phyloP scores from a whole-genome alignment of 768 basidiomycete species.

The Rhodotorula kratochvilovae region DNA sequence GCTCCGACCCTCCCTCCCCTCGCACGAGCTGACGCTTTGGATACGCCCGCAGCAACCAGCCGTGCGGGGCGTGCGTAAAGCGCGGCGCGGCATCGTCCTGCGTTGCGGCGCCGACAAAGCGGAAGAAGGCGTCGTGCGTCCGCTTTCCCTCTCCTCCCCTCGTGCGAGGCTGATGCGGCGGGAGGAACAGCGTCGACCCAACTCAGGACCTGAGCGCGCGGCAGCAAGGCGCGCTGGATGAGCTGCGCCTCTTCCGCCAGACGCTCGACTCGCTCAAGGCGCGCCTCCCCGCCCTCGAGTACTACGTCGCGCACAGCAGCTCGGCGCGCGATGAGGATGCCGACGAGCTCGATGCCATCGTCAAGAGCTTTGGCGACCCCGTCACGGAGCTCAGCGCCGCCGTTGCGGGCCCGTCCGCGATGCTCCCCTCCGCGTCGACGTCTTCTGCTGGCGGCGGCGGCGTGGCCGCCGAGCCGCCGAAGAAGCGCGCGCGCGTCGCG shows the following conservation, averaged over 20 bases:
- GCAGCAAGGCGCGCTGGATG: conserved; percentile 21
- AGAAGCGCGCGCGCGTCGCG: neutral
- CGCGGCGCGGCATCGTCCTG: conserved; percentile 9
- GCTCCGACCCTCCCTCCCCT: neutral
- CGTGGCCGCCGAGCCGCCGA: neutral
- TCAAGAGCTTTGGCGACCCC: conserved; percentile 28
- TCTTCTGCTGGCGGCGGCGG: neutral
- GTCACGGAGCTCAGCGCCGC: conserved; percentile 2
- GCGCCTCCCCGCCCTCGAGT: conserved; percentile 24
- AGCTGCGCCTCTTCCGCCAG: conserved; percentile 30
- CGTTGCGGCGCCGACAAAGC: conserved; percentile 9
- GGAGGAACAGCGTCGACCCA: conserved; percentile 2
- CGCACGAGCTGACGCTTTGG: neutral
- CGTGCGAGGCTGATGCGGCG: neutral
- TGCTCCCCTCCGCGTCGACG: neutral
- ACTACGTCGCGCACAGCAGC: conserved; percentile 27
- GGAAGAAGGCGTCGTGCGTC: conserved; percentile 20
- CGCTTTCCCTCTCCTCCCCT: neutral
- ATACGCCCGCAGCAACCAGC: neutral
- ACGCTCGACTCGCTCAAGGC: conserved; percentile 34
- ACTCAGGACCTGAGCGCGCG: conserved; percentile 18
- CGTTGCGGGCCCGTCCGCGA: neutral
- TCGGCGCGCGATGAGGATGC: conserved; percentile 5
- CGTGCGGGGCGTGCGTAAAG: conserved; percentile 31
- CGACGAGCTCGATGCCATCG: conserved; percentile 21